These are phyloP conservation scores for Amylostereum areolatum DNA, from an alignment of 1,284 basidiomycete genomes.

Conservation along the genomic window DNA sequence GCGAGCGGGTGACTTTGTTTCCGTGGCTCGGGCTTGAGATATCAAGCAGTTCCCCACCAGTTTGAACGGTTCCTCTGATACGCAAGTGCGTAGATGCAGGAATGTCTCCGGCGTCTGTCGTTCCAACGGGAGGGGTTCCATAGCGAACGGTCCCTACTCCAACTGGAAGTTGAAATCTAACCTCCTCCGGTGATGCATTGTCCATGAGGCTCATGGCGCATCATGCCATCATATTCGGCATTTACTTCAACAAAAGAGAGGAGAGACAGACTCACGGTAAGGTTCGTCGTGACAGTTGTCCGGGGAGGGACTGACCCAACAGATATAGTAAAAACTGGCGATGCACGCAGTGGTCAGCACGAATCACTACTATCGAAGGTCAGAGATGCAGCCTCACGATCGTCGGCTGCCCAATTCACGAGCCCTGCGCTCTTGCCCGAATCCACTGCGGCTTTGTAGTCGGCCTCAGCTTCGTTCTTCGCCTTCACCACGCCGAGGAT, in stretches of 20 bases:
- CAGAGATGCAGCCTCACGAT: conserved; percentile 33
- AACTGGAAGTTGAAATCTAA: conserved; percentile 47
- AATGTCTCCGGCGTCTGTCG: conserved; percentile 25
- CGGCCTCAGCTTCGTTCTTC: conserved; percentile 34
- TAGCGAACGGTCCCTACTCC: conserved; percentile 41
- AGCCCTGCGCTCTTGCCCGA: conserved; percentile 39
- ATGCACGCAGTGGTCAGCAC: neutral
- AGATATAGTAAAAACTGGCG: conserved; percentile 50
- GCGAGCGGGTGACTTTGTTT: conserved; percentile 19
- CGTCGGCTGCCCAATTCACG: conserved; percentile 43
- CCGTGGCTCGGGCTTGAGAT: conserved; percentile 39
- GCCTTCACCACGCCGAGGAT: conserved; percentile 47
- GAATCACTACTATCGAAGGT: neutral
- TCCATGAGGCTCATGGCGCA: conserved; percentile 36
- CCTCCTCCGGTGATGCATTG: conserved; percentile 37
- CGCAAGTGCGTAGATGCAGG: conserved; percentile 28
- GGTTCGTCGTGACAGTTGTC: conserved; percentile 30
- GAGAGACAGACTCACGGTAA: conserved; percentile 31
- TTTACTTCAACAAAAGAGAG: too few species aligned
- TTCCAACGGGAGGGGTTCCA: conserved; percentile 33
- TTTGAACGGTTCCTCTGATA: conserved; percentile 40
- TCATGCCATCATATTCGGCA: conserved; percentile 12
- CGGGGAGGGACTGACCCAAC: conserved; percentile 42
- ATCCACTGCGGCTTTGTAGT: conserved; percentile 35
- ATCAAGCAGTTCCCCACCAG: conserved; percentile 30